Conservation (phyloP, 2,329 filamentous ascomycete genomes). For the Teratosphaeriaceae sp. region DNA sequence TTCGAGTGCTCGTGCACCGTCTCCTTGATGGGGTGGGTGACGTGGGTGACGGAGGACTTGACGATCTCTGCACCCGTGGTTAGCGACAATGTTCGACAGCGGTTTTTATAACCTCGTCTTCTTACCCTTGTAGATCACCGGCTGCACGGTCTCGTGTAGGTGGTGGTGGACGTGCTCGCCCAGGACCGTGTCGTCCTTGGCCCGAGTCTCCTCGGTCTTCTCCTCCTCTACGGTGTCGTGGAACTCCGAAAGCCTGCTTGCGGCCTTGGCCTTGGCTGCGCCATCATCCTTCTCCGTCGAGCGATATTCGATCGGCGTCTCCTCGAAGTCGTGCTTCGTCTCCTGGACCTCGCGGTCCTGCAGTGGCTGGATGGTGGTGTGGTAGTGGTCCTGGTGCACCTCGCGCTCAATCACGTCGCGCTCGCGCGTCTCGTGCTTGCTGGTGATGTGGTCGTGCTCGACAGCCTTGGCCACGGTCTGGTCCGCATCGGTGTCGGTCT, state of each 20-base stretch:
- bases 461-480: constrained; percentile 17
- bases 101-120: background rate
- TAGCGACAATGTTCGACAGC: background rate
- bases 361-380: constrained; percentile 22
- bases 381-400: constrained; percentile 22
- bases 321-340: constrained; percentile 15
- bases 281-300: constrained; percentile 17
- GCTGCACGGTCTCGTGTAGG: constrained; percentile 22
- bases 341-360: constrained; percentile 15
- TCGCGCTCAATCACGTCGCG: constrained; percentile 13
- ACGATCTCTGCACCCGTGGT: constrained; percentile 14
- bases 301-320: constrained; percentile 14
- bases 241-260: constrained; percentile 13
- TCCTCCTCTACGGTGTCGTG: constrained; percentile 13
- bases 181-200: constrained; percentile 11
- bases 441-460: constrained; percentile 15
- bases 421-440: constrained; percentile 10
- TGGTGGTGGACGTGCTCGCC: constrained; percentile 22
- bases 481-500: constrained; percentile 13
- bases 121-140: constrained; percentile 23
- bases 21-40: constrained; percentile 21
- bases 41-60: constrained; percentile 18
- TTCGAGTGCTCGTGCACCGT: constrained; percentile 18
- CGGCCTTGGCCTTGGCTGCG: constrained; percentile 16
- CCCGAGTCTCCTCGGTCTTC: constrained; percentile 11